Evolutionary conservation across 1,284 basidiomycete species (phyloP).

Genomic region (Rhodotorula sp.): DNA sequence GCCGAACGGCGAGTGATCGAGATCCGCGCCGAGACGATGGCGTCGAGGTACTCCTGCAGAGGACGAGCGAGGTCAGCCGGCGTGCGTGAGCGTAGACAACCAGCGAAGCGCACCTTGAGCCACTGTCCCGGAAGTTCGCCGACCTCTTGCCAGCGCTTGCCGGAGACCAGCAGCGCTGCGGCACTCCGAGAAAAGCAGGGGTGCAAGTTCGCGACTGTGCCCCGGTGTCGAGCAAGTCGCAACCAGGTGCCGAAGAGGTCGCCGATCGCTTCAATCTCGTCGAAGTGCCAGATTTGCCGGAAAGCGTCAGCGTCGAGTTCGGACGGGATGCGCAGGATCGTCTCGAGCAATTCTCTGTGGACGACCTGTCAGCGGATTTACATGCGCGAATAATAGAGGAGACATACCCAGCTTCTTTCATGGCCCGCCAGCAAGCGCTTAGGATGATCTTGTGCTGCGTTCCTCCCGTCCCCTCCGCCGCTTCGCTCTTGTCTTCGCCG

Average conservation of each 20-base stretch:
- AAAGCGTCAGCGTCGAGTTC: conserved; percentile 29
- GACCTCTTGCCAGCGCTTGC: conserved; percentile 41
- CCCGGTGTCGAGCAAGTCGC: conserved; percentile 48
- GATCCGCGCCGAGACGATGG: conserved; percentile 40
- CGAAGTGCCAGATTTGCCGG: conserved; percentile 20
- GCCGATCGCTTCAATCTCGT: conserved; percentile 43
- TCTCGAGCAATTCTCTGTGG: conserved; percentile 46
- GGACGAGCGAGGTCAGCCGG: background rate
- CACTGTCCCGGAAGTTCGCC: conserved; percentile 43
- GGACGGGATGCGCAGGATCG: conserved; percentile 42
- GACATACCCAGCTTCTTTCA: conserved; percentile 47
- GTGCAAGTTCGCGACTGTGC: conserved; percentile 49
- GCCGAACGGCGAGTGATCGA: conserved; percentile 51
- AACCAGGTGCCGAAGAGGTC: conserved; percentile 48
- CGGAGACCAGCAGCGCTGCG: conserved; percentile 40
- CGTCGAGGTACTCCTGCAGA: conserved; percentile 30
- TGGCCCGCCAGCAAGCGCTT: conserved; percentile 49
- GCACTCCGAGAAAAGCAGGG: conserved; percentile 47
- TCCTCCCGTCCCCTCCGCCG: conserved; percentile 19
- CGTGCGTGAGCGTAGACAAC: no score
- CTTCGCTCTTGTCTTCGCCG: conserved; percentile 30
- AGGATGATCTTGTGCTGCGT: conserved; percentile 48
- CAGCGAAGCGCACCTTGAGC: conserved; percentile 43
- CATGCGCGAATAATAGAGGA: fast-evolving
- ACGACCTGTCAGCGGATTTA: background rate